Evolutionary conservation across 495 filamentous ascomycete species (phyloP), one percentile per base, ranked within the genome.

Genomic region (Cudoniella acicularis): DNA sequence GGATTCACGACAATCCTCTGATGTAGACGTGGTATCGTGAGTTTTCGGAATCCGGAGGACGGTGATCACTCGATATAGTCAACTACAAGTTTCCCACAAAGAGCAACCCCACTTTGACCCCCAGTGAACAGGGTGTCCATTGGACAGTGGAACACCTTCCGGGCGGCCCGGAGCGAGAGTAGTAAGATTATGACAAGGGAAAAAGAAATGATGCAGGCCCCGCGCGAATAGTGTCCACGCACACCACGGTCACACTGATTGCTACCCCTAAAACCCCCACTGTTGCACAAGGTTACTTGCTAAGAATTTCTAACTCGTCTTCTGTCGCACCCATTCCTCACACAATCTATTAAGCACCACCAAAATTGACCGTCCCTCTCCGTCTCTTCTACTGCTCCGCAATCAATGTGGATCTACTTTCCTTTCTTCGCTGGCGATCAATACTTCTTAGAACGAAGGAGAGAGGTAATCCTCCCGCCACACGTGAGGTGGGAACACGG

Each of bases 1-100:
- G 17, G 43, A n/a, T 46, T n/a, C 43, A 46, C 43, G 43, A 46
- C 43, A 46, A 46, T 46, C 43, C 43, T 46, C 43, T n/a, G 43
- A n/a, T n/a, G n/a, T 21, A 46, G 43, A 4, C 43, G 43, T 46
- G 43, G 43, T 46, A 46, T n/a, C 43, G 8, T 9, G 43, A 9
- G 43, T 6, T 6, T 21, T 46, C n/a, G 18, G 43, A 46, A 46
- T 46, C 8, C 43, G 43, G 43, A 46, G 43, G 43, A 46, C 43
- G 17, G 43, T 46, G 18, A 46, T 46, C 13, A 46, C n/a, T n/a
- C 11, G 43, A 46, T 36, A 13, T 6, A 36, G 30, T 36, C 30
- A 36, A 36, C 13, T 13, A 36, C 30, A 46, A 46, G 43, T 9
- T 17, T 46, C 43, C 43, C 43, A 46, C 43, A 46, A 46, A 46